Evolutionary conservation across 257 asterid genomes (phyloP), one percentile per base, ranked within the genome.

Genomic region (Solanum bulbocastanum): DNA sequence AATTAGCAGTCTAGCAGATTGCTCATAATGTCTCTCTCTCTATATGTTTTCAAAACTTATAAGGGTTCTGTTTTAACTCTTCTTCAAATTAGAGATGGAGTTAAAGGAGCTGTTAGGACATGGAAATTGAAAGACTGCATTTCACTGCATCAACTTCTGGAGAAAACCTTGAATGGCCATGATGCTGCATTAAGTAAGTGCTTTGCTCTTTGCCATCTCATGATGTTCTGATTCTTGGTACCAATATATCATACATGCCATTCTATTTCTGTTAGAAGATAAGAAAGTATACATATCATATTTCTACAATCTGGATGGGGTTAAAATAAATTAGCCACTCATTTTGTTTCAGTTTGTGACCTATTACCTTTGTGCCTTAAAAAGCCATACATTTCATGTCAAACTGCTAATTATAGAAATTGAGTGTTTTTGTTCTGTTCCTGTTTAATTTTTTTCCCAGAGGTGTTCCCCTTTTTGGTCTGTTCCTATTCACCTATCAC

Each of bases 151-250:
- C 90, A 89, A 88, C 92, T 94, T 82, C 92, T 97, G 23, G 92
- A 73, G 79, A 91, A 87, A 30, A 87, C 89, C 91, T 91, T 97
- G 83, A 87, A 52, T 79, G 98, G 93, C 90, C 91, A 91, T 25
- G 94, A 93, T 88, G 98, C 98, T 73, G 98, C 99, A 72, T 92
- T 92, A 87, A 93, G 99, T 97, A 89, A 88, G 95, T 88, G 72
- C 83, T 36, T 7, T 14, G 36, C 49, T 62, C 66, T 32, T 49
- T 30, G 69, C 40, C 85, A 49, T 49, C 68, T 74, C 44, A 30
- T 82, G 32, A 16, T 82, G 7, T 82, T 81, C 68, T 46, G 68
- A 49, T 49, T 30, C 18, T 49, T 81, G 68, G 56, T 81, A 10
- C 40, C 46, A 73, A 73, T 20, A 74, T 74, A 30, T 82, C 69